Base-by-base conservation (phyloP, 164 flowering plant genomes). In the Warburgia ugandensis region DNA sequence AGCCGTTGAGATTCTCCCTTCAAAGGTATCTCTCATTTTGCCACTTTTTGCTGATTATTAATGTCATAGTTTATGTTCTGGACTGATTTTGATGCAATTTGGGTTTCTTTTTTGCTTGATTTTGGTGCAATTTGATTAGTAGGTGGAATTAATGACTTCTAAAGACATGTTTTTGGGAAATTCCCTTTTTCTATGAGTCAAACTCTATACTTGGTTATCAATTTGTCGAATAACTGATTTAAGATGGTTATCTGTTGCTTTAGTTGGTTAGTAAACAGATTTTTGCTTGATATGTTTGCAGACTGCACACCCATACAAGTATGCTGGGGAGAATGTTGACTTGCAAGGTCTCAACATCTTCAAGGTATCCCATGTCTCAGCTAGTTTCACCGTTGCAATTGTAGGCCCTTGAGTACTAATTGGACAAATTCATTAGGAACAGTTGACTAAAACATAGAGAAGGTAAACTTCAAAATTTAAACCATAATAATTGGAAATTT, bases 1-100 rank as follows among this genome's bases (percentile, higher is more conserved):
- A 4, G 97, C 97, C 13, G 95, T 89, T 29, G 97, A 89, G 73
- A 77, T 89, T 68, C 43, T 83, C 31, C 95, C 97, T 41, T 86
- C 95, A 54, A 89, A 83, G 95, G 97, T 81, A 49, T 5, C 16
- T 6, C 16, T 14, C 5, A 37, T 10, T 4, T 5, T 37, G 4
- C 5, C 14, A 20, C 17, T 37, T 7, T 3, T 3, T 37, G 5
- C 17, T 37, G 17, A 3, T 4, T 16, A 7, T 5, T 37, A 3
- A 20, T 20, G 14, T 2, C 16, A 13, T 10, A 1, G 17, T 37
- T 37, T 37, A 14, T 20, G 5, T 37, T 20, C 14, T 37, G 41
- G 41, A 14, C 3, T n/a, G n/a, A 36, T 36, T 17, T n/a, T n/a
- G n/a, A n/a, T 36, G 8, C 7, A 13, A 36, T 2, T 13, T 36